Percentiles rank a stretch among this genome's conserved stretches.
These are phyloP conservation scores for Eucalyptus marginata DNA, from an alignment of 345 rosid species.

Conservation along the genomic window DNA sequence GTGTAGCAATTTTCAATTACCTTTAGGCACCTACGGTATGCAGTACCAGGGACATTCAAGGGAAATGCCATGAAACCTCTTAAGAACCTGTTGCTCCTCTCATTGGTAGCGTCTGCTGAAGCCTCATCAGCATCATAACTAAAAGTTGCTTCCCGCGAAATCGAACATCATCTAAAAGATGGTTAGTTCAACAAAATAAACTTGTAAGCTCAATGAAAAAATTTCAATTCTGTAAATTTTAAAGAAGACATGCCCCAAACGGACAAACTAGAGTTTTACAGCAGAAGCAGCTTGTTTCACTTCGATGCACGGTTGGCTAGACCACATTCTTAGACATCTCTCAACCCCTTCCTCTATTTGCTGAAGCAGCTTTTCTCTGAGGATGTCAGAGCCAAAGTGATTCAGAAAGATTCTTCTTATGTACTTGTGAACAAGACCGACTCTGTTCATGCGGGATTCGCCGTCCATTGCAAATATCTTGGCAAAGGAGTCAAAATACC, in stretches of 20 bases:
- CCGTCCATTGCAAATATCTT: neutral
- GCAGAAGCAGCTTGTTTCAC: neutral
- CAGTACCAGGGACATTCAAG: conserved; percentile 15
- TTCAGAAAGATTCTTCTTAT: neutral
- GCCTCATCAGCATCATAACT: neutral
- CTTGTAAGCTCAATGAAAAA: neutral
- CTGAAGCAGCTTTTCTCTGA: conserved; percentile 2
- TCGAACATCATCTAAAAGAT: neutral
- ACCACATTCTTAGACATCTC: neutral
- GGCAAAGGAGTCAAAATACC: conserved; percentile 6
- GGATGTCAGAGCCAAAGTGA: conserved; percentile 6
- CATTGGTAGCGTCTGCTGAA: neutral
- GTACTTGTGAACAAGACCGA: conserved; percentile 5
- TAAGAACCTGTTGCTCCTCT: neutral
- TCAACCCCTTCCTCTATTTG: neutral
- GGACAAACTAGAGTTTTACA: neutral
- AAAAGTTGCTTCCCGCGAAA: neutral
- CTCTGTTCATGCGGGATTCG: neutral
- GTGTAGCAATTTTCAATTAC: neutral
- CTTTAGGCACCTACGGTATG: conserved; percentile 8
- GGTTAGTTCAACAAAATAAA: neutral
- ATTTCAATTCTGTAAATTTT: neutral
- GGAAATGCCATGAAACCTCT: conserved; percentile 9
- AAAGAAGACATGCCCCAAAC: neutral
- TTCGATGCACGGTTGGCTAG: neutral